phyloP scores from a whole-genome alignment of 345 rosid genomes.

The Linum usitatissimum region DNA sequence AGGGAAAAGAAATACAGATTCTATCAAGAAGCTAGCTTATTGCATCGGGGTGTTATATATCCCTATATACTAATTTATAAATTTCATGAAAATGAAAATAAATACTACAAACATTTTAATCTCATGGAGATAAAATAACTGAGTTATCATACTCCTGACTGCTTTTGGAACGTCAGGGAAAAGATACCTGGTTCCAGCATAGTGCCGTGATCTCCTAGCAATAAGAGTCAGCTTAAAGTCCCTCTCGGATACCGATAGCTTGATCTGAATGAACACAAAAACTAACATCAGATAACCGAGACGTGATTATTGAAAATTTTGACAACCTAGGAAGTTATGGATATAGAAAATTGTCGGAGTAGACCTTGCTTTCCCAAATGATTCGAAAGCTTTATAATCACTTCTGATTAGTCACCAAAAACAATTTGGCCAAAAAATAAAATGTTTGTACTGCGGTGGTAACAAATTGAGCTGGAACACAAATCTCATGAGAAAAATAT shows the following conservation, averaged over 20 bases:
- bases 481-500: not conserved
- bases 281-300: not conserved
- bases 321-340: not conserved
- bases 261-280: conserved; percentile 40
- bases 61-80: not conserved
- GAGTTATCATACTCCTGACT: not conserved
- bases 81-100: not conserved
- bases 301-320: too few species aligned
- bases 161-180: not conserved
- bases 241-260: conserved; percentile 49
- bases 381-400: not conserved
- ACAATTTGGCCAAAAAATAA: too few species aligned
- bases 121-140: not conserved
- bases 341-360: not conserved
- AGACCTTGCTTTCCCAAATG: not conserved
- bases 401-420: too few species aligned
- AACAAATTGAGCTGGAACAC: too few species aligned
- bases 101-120: too few species aligned
- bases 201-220: conserved; percentile 86
- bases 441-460: not conserved
- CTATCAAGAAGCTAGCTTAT: not conserved
- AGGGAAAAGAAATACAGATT: conserved; percentile 13
- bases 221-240: conserved; percentile 63
- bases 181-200: conserved; percentile 90
- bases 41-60: not conserved